Conservation (phyloP, 805 yeast species). For the Candida loeiensis region DNA sequence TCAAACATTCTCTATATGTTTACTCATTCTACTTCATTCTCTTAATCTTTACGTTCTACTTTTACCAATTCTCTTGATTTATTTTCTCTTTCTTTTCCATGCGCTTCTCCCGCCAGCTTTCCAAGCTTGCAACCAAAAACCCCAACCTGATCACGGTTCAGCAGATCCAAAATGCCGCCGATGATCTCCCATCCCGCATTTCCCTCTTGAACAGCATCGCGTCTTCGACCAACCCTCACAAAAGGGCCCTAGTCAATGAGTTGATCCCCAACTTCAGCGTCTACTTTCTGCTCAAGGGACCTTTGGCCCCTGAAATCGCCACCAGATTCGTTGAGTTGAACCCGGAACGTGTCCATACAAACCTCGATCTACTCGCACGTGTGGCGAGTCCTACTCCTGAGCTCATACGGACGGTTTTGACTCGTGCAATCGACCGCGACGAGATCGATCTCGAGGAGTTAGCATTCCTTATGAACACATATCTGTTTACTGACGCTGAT, state of each 20-base stretch:
- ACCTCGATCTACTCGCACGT: conserved; percentile 34
- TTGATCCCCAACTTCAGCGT: conserved; percentile 14
- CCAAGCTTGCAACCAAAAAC: conserved; percentile 6
- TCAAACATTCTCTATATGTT: no score
- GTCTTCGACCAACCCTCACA: conserved; percentile 8
- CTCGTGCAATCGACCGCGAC: neutral
- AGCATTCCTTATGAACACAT: neutral
- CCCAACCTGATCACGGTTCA: conserved; percentile 10
- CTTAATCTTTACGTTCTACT: no score
- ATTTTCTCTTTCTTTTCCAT: no score
- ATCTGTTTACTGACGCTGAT: neutral
- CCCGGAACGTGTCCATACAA: conserved; percentile 51
- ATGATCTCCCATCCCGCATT: conserved; percentile 2
- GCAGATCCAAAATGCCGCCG: conserved; percentile 1
- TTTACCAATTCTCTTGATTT: no score
- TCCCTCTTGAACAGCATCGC: conserved; percentile 10
- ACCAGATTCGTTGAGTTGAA: conserved; percentile 35
- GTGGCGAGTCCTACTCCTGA: neutral
- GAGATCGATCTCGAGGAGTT: neutral
- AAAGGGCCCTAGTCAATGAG: conserved; percentile 6
- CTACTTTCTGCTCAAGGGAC: conserved; percentile 9
- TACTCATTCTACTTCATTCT: no score
- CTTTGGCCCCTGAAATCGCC: conserved; percentile 8
- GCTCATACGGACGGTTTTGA: neutral
- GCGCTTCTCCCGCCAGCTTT: conserved; percentile 6